phyloP scores from a whole-genome alignment of 1,284 basidiomycete genomes.

The Microbotryomycetes sp. region DNA sequence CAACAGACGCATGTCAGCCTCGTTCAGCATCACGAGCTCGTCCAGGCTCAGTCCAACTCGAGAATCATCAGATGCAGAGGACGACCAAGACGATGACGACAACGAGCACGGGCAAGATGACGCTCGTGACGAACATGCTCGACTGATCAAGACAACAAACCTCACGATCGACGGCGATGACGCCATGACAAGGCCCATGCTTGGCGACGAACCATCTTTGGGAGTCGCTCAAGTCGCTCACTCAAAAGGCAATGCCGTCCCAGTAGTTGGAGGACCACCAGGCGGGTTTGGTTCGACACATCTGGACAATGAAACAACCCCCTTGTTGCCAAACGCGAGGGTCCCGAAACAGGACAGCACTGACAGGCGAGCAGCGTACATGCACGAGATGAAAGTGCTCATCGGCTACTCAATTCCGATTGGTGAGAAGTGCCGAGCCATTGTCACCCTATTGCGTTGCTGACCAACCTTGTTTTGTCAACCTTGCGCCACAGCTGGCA shows the following conservation, averaged over 20 bases:
- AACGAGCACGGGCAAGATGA: background rate
- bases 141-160: background rate
- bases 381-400: constrained; percentile 7
- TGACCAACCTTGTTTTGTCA: no score
- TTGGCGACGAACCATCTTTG: background rate
- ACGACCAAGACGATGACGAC: background rate
- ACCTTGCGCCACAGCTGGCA: no score
- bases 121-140: no score
- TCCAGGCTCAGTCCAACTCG: constrained; percentile 23
- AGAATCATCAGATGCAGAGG: constrained; percentile 11
- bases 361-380: constrained; percentile 2
- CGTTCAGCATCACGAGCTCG: constrained; percentile 6
- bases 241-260: background rate
- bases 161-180: background rate
- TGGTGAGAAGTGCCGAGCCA: background rate
- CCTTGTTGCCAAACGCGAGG: background rate
- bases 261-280: background rate
- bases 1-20: constrained; percentile 11
- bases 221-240: background rate
- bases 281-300: background rate
- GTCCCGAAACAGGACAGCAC: background rate
- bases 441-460: background rate
- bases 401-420: constrained; percentile 24
- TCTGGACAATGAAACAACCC: background rate
- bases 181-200: background rate